Conservation (phyloP, 2,329 filamentous ascomycete genomes). For the Claviceps sorghi region DNA sequence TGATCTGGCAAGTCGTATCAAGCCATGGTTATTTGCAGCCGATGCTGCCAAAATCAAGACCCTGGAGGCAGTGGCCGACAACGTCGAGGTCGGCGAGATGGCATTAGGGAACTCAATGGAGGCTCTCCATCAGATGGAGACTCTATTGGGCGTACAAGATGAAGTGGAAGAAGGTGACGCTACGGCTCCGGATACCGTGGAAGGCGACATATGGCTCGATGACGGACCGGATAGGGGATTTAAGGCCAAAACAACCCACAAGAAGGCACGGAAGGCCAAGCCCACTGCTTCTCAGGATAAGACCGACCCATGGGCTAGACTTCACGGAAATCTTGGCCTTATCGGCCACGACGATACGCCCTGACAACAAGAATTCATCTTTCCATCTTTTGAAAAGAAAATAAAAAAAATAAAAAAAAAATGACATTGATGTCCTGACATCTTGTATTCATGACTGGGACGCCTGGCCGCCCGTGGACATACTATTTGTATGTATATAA, state of each 20-base stretch:
- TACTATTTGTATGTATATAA: not conserved
- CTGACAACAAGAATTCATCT: constrained; percentile 1
- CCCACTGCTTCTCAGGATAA: constrained; percentile 4
- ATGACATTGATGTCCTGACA: not conserved
- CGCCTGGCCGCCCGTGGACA: not conserved
- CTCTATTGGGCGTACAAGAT: constrained; percentile 27
- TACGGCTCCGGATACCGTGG: constrained; percentile 10
- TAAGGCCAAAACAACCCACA: not conserved
- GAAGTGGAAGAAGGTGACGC: constrained; percentile 11
- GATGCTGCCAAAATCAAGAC: constrained; percentile 45
- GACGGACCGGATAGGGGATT: constrained; percentile 12
- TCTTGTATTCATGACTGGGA: not conserved
- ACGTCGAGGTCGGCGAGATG: constrained; percentile 42
- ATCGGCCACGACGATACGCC: constrained; percentile 24
- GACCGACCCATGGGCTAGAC: constrained; percentile 32
- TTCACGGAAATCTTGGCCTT: constrained; percentile 41
- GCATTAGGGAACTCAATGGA: constrained; percentile 39
- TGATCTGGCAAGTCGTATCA: constrained; percentile 29
- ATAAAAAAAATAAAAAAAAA: not conserved
- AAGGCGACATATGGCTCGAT: constrained; percentile 23
- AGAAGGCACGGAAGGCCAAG: constrained; percentile 10
- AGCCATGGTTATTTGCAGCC: constrained; percentile 45
- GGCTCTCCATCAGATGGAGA: constrained; percentile 33
- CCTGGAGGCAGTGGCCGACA: constrained; percentile 43
- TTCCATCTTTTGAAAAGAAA: not conserved